These are phyloP conservation scores for Pestalotiopsis sp. DNA, from an alignment of 2,329 filamentous ascomycete genomes.

Conservation along the genomic window DNA sequence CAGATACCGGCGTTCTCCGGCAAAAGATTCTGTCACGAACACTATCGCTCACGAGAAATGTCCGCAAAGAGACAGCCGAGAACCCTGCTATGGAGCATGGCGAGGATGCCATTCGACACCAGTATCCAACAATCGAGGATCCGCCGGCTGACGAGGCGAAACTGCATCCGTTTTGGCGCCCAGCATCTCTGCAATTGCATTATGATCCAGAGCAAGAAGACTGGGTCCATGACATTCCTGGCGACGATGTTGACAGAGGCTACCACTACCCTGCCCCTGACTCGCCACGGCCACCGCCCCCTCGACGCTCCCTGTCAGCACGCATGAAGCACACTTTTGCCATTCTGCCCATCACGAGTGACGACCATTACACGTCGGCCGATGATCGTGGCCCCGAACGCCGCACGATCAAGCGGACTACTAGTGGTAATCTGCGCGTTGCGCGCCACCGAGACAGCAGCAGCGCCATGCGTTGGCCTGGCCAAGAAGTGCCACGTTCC, in stretches of 20 bases:
- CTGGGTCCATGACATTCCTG: constrained; percentile 30
- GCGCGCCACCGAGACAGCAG: constrained; percentile 54
- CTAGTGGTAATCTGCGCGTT: constrained; percentile 63
- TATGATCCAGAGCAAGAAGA: constrained; percentile 29
- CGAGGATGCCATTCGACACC: constrained; percentile 29
- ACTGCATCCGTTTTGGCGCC: constrained; percentile 65
- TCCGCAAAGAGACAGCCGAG: constrained; percentile 33
- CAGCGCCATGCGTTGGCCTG: constrained; percentile 25
- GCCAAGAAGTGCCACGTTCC: neutral
- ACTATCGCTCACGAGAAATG: constrained; percentile 54
- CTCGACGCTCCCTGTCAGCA: constrained; percentile 51
- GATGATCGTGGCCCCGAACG: constrained; percentile 48
- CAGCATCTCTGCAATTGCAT: constrained; percentile 45
- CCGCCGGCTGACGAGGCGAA: constrained; percentile 54
- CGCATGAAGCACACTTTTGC: constrained; percentile 63
- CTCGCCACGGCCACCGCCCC: constrained; percentile 42
- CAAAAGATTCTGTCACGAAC: constrained; percentile 50
- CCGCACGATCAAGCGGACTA: constrained; percentile 59
- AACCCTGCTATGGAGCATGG: constrained; percentile 26
- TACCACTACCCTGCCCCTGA: constrained; percentile 52
- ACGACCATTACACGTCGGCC: constrained; percentile 36
- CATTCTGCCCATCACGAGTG: constrained; percentile 55
- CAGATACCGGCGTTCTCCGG: constrained; percentile 45
- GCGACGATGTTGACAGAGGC: constrained; percentile 34
- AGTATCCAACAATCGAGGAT: constrained; percentile 46